Percentiles rank a stretch among this genome's conserved stretches.
Conservation (phyloP, 371 early-diverging fungal species). For the Mortierella sp. region DNA sequence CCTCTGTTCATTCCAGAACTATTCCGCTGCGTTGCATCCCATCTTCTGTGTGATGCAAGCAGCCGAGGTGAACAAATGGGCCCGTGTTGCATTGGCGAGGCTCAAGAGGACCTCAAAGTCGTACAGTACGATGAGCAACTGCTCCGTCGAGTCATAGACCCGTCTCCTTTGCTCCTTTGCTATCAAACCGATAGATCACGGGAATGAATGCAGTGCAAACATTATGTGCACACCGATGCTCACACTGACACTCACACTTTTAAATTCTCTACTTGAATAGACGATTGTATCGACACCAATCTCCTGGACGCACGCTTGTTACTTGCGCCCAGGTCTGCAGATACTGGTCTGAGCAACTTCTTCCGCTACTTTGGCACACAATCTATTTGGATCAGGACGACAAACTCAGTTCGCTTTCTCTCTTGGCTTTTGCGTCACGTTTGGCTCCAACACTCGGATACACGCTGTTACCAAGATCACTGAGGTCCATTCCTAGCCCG, state of each 20-base stretch:
- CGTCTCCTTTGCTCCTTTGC: too few species aligned
- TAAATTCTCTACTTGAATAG: not conserved
- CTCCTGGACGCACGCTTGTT: constrained; percentile 5
- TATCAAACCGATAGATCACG: too few species aligned
- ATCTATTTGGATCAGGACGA: constrained; percentile 8
- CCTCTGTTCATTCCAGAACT: constrained; percentile 24
- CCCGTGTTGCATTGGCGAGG: too few species aligned
- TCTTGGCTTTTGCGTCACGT: not conserved
- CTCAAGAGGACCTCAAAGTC: not conserved
- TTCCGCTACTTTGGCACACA: constrained; percentile 19
- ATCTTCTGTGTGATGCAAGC: constrained; percentile 5
- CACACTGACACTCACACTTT: too few species aligned
- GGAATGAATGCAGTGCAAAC: too few species aligned
- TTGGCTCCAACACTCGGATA: not conserved
- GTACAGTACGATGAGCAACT: too few species aligned
- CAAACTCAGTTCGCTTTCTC: constrained; percentile 3
- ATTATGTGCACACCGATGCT: too few species aligned
- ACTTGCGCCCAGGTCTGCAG: constrained; percentile 18
- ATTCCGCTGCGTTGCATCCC: constrained; percentile 6
- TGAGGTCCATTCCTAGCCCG: not conserved
- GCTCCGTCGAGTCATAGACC: too few species aligned
- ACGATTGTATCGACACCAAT: not conserved
- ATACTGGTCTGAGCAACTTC: constrained; percentile 18
- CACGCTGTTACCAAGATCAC: not conserved
- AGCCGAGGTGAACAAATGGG: not conserved